Conservation (phyloP, 2,329 filamentous ascomycete genomes). For the Tolypocladium cylindrosporum region DNA sequence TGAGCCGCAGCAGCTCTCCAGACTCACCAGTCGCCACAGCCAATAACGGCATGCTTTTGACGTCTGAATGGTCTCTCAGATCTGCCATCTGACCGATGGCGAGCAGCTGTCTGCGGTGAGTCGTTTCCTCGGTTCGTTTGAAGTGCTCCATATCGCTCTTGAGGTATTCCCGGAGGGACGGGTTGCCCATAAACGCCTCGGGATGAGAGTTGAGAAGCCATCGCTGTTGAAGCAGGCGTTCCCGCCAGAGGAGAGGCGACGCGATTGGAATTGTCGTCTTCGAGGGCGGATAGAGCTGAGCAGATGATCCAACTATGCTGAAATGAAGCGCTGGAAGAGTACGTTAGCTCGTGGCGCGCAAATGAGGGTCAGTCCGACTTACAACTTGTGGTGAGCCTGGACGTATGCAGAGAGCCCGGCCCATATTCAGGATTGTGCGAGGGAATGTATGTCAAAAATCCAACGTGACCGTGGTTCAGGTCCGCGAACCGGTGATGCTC, state of each 20-base stretch:
- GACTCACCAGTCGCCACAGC: constrained; percentile 45
- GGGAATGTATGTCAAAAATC: constrained; percentile 21
- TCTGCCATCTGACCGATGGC: constrained; percentile 45
- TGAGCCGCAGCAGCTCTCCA: constrained; percentile 47
- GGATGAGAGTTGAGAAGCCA: constrained; percentile 44
- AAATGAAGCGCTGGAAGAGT: constrained; percentile 19
- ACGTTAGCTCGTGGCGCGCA: neutral
- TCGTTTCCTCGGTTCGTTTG: constrained; percentile 14
- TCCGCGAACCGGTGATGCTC: constrained; percentile 20
- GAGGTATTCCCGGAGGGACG: constrained; percentile 19
- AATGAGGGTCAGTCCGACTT: neutral
- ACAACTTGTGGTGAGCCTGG: constrained; percentile 18
- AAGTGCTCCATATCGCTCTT: constrained; percentile 25
- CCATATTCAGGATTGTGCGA: constrained; percentile 10
- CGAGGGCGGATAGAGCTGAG: constrained; percentile 24
- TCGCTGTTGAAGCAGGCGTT: constrained; percentile 27
- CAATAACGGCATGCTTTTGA: constrained; percentile 23
- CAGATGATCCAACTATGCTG: constrained; percentile 18
- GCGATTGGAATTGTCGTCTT: constrained; percentile 12
- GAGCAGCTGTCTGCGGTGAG: constrained; percentile 28
- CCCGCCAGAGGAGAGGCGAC: constrained; percentile 17
- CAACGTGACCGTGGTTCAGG: constrained; percentile 22
- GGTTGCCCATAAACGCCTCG: constrained; percentile 33
- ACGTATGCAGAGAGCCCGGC: constrained; percentile 19
- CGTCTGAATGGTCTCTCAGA: constrained; percentile 16